Evolutionary conservation across 257 asterid species (phyloP).

Genomic region (Vinca minor): DNA sequence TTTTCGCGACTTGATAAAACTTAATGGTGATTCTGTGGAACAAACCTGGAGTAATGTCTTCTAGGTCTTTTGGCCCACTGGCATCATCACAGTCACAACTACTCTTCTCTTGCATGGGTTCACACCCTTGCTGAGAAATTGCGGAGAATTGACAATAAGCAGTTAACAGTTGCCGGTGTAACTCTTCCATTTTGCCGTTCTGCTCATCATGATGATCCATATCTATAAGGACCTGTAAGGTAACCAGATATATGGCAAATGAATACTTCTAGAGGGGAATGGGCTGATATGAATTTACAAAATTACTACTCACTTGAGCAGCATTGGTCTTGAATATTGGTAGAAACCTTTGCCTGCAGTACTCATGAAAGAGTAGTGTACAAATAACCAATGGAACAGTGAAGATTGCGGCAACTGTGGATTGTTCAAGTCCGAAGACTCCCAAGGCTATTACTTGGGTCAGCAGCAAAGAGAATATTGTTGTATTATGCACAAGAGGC

Average conservation of each 20-base stretch:
- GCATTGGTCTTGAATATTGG: conserved; percentile 57
- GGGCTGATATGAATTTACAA: background rate
- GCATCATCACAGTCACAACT: conserved; percentile 14
- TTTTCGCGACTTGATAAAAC: background rate
- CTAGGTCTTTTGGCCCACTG: conserved; percentile 26
- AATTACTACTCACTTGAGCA: conserved; percentile 43
- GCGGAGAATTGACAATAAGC: conserved; percentile 50
- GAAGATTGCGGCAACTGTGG: conserved; percentile 63
- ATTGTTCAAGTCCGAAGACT: conserved; percentile 60
- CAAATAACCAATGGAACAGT: conserved; percentile 62
- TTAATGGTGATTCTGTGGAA: conserved; percentile 1
- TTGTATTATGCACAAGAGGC: conserved; percentile 76
- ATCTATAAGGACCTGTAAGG: conserved; percentile 56
- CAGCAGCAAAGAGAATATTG: conserved; percentile 82
- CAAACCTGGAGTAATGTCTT: conserved; percentile 35
- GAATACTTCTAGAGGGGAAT: background rate
- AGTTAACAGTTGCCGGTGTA: conserved; percentile 37
- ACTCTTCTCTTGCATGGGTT: conserved; percentile 17
- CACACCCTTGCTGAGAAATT: conserved; percentile 17
- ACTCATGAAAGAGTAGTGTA: conserved; percentile 74
- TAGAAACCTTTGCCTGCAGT: conserved; percentile 67
- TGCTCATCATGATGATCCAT: conserved; percentile 80
- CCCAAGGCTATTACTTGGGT: conserved; percentile 78
- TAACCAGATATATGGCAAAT: conserved; percentile 1
- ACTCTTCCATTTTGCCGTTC: conserved; percentile 46